Evolutionary conservation across 129 eudicot genomes (phyloP).

Genomic region (Gnaphalium uliginosum): DNA sequence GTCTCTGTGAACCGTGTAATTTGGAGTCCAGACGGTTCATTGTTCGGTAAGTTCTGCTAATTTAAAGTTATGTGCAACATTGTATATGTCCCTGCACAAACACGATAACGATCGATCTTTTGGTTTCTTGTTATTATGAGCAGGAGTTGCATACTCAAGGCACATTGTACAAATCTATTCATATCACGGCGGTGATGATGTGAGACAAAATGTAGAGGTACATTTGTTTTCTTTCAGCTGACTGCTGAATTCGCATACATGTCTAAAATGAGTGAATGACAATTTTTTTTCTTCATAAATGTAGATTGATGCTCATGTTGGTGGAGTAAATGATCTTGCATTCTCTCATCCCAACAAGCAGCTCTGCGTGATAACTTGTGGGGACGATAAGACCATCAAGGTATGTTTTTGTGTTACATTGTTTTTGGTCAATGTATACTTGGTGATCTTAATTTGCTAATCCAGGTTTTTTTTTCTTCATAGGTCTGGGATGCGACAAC

Average conservation of each 20-base stretch:
- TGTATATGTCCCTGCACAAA: constrained; percentile 2
- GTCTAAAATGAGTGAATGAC: constrained; percentile 16
- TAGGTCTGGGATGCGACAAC: constrained; percentile 87
- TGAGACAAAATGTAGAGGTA: constrained; percentile 83
- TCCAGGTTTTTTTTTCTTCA: constrained; percentile 6
- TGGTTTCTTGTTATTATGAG: constrained; percentile 13
- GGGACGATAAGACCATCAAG: constrained; percentile 88
- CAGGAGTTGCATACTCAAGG: constrained; percentile 91
- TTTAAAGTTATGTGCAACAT: not conserved
- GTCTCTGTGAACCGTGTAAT: constrained; percentile 83
- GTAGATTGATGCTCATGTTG: constrained; percentile 89
- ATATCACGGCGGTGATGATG: constrained; percentile 68
- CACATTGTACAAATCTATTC: constrained; percentile 90
- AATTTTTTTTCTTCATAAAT: not conserved
- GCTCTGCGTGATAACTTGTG: constrained; percentile 88
- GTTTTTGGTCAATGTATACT: not conserved
- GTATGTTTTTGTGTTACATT: constrained; percentile 31
- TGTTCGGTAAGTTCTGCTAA: constrained; percentile 52
- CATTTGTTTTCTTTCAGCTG: not conserved
- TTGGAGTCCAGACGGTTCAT: constrained; percentile 77
- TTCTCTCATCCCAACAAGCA: constrained; percentile 91
- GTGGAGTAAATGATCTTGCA: constrained; percentile 94
- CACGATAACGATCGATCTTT: not conserved
- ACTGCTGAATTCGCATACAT: not conserved
- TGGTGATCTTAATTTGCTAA: constrained; percentile 1